Base-by-base conservation (phyloP, 116 monocot genomes). In the Phalaenopsis hybrid region DNA sequence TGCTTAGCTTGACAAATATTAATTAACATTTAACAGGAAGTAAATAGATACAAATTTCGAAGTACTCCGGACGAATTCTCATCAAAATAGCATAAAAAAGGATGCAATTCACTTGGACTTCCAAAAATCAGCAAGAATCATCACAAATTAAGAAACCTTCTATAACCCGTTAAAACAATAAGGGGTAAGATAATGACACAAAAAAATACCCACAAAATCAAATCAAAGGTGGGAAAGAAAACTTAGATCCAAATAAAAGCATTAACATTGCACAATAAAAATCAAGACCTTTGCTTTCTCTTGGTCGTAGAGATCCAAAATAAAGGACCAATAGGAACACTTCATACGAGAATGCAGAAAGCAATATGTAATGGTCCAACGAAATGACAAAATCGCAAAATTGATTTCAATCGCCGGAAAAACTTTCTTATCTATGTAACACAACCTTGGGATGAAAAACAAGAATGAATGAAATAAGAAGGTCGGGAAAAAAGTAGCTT, bases 211-310 rank as follows among this genome's bases (percentile, higher is more conserved):
- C 28, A 67, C 25, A 55, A 16, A 55, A 55, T 55, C 17, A 55
- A 67, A 67, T 67, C 23, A 67, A 67, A 28, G 8, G 67, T 67
- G 2, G 28, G 28, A 67, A 67, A 67, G 25, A 67, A 67, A 28
- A 67, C 28, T 25, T 67, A 67, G 67, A 67, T 67, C 67, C 67
- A 67, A 67, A 67, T 67, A 25, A 67, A 28, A 25, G 25, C 67
- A 67, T 67, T 11, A 67, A 31, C 67, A 67, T 67, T 67, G 61
- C 61, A 67, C 67, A 67, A 31, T 65, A 2, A 65, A 25, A 65
- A 65, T 65, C 28, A 67, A 67, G 67, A 28, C 11, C 67, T 25
- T 28, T 13, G 67, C 67, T 28, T 67, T 25, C 55, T 55, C 55
- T 48, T 67, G 28, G 9, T 67, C 67, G 28, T 67, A 28, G 67